Evolutionary conservation across 2,329 filamentous ascomycete genomes (phyloP), one percentile per base, ranked within the genome.

Genomic region (Dactylellina haptotyla): DNA sequence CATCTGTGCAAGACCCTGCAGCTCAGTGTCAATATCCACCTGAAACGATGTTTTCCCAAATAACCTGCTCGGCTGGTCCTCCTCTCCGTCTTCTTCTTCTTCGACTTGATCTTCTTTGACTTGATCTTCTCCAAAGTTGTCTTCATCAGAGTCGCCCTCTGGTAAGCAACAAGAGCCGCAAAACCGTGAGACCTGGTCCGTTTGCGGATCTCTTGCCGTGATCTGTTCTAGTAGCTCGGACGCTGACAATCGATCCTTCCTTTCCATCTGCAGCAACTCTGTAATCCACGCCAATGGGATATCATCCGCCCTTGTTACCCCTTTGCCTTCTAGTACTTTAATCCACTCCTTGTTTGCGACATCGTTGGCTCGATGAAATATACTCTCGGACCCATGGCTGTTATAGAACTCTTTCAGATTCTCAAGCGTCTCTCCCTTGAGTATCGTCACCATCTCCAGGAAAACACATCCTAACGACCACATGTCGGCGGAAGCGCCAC

Each of bases 361-460:
- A 14, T 46, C 41, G 43, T 61, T 61, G 23, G 18, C 43, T 34
- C 43, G 25, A 23, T 48, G 34, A 37, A 61, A 50, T 48, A 50
- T 34, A 20, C 43, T 61, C 26, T 61, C 56, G 25, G n/a, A 23
- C 9, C 56, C 56, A 23, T 32, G 39, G 43, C 41, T 48, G 26
- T 48, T 26, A 23, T 61, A 61, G 56, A 61, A 61, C 23, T 12
- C 28, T 26, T 61, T 50, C 28, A 61, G 39, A 12, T 28, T 30
- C 16, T 61, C 41, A 34, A 61, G 41, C 10, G 56, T 8, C 28
- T 61, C 41, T 8, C 56, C 56, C 25, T 50, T 61, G 14, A 61
- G 39, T 32, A 61, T 41, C 26, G 56, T 61, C 28, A 61, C 39
- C 54, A 58, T 58, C 25, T 61, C 56, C 43, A 61, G 28, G 18